Base-by-base conservation (phyloP, 2,329 filamentous ascomycete genomes). In the Aspergillus proliferans region DNA sequence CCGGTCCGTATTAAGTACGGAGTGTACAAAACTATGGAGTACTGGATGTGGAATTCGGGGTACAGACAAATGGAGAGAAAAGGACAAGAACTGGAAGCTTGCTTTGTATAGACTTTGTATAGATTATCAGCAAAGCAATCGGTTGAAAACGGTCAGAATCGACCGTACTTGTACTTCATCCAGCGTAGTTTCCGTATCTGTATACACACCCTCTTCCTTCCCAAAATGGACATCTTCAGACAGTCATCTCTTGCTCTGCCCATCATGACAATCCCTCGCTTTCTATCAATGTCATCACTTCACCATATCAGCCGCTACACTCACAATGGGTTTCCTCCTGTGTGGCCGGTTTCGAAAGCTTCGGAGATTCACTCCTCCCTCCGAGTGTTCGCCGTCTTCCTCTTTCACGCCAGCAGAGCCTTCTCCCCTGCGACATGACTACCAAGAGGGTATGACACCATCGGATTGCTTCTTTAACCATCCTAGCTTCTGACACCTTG, bases 311-410 rank as follows among this genome's bases (percentile, higher is more conserved):
- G 14, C 5, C 34, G 14, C 19, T 10, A 39, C 5, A 30, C 12
- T 10, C 47, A 36, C 46, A 39, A 65, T 63, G 59, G 47, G 57
- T 5, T 53, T 64, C 18, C 46, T 64, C 36, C 46, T 56, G 19
- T 65, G 63, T 42, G 62, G 59, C 34, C 58, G 54, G 36, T 56
- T 62, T 50, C 48, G 58, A 48, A 58, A 52, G 45, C 47, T 45
- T 24, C 52, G 53, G 43, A 52, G 51, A 30, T 14, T 47, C 15
- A 43, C 49, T 19, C 56, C 57, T 33, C 56, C 58, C 3, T 48
- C 52, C 3, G 46, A 49, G 19, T 48, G 52, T 33, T 38, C 47
- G 19, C 50, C 39, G 14, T 49, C 54, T 30, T 55, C 54, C 19
- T 50, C 54, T 39, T 40, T 51, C 38, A 43, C 10, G 18, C 47